Percentiles rank a stretch among this genome's conserved stretches.
phyloP scores from a whole-genome alignment of 305 asterid genomes.

The Fraxinus albicans region DNA sequence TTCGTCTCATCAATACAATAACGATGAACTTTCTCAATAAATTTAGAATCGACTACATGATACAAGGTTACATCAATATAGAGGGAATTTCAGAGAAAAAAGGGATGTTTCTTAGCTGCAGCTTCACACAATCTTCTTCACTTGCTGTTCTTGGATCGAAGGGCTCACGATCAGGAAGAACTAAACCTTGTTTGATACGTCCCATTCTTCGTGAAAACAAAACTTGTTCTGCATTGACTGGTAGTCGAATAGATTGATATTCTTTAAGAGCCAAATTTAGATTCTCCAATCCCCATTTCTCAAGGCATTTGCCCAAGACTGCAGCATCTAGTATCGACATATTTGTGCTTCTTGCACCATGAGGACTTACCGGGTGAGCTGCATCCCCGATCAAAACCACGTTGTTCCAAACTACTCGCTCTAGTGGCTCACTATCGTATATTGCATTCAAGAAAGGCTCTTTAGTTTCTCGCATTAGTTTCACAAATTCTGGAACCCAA shows the following conservation, averaged over 20 bases:
- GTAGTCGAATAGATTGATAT: conserved; percentile 61
- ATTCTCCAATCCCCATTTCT: conserved; percentile 55
- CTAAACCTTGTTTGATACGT: conserved; percentile 70
- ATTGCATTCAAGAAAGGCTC: conserved; percentile 74
- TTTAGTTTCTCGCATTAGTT: conserved; percentile 55
- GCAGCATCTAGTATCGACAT: conserved; percentile 81
- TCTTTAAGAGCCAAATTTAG: conserved; percentile 58
- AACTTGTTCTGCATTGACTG: conserved; percentile 63
- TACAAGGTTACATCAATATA: conserved; percentile 17
- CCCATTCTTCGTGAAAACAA: conserved; percentile 65
- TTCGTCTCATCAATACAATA: neutral
- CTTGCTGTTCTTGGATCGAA: conserved; percentile 49
- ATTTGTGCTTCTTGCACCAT: conserved; percentile 84
- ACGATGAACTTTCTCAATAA: neutral
- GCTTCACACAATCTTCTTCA: conserved; percentile 53
- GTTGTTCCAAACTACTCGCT: conserved; percentile 56
- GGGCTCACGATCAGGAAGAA: conserved; percentile 28
- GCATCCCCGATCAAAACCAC: conserved; percentile 83
- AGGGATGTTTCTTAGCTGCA: conserved; percentile 76
- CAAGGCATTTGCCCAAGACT: conserved; percentile 64
- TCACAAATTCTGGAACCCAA: conserved; percentile 61
- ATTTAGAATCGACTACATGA: neutral
- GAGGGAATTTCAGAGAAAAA: conserved; percentile 51
- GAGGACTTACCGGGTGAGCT: conserved; percentile 89
- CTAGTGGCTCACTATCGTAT: conserved; percentile 68